Base-by-base conservation (phyloP, 1,284 basidiomycete genomes). In the Violaceomyces palustris region DNA sequence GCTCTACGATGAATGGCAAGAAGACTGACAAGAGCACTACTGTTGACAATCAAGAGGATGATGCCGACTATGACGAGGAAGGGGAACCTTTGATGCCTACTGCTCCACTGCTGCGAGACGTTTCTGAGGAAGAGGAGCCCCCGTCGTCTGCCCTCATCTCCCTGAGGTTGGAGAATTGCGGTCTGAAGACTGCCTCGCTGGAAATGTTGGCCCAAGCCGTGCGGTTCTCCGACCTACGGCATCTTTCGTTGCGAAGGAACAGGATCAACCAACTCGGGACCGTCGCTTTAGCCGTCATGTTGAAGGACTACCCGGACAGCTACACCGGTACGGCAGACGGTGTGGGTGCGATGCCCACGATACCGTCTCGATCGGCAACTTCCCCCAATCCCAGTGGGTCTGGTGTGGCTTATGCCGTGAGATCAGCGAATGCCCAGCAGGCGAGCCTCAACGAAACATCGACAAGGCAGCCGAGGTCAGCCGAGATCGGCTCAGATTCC, bases 161-260 rank as follows among this genome's bases (percentile, higher is more conserved):
- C 28, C 47, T 73, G 7, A 58, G 67, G 0, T 51, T 73, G 10
- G 70, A 73, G 30, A 64, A 67, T 24, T 70, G 69, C 35, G 50
- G 48, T 9, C 48, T 73, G 14, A 57, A 61, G 28, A 46, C 61
- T 3, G 45, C 50, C 7, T 43, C 65, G 17, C 47, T 72, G 23
- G 67, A 70, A 26, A 38, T 59, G 40, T 42, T 73, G 0, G 61
- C 65, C 1, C 49, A 64, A 19, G 51, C 61, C 6, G 63, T 73
- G 19, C 67, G 67, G 2, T 50, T 44, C 34, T 70, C 67, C 5
- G 55, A 61, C 11, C 48, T 73, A 7, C 57, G 54, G n/a, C 70
- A 73, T 29, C 42, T 73, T 7, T 69, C 65, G 21, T 50, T 73
- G 6, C 59, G 68, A 22, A 57, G 61, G 25, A 69, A 69, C 54